Percentiles rank a stretch among this genome's conserved stretches.
Evolutionary conservation across 352 stramenopile genomes (phyloP).

Genomic region (Globisporangium nunn): DNA sequence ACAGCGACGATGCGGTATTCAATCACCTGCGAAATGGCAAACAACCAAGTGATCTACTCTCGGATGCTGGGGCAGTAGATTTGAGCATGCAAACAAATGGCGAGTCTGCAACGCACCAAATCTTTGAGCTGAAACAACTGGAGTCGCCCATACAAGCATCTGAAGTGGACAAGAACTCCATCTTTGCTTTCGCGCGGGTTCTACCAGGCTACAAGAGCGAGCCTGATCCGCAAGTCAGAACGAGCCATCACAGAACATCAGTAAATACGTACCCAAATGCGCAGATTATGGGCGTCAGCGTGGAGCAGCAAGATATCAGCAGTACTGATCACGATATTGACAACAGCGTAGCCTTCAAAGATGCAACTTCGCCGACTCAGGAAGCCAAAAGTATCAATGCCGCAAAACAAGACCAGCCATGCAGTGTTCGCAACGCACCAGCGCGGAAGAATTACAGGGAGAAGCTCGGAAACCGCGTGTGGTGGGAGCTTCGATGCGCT

Average conservation of each 20-base stretch:
- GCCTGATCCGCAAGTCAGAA: no score
- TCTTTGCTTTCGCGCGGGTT: background rate
- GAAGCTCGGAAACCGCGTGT: slow-evolving; percentile 55
- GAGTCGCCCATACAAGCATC: background rate
- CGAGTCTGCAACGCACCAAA: background rate
- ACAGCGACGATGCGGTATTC: background rate
- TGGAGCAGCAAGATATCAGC: background rate
- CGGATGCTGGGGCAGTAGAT: background rate
- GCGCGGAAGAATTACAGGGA: slow-evolving; percentile 19
- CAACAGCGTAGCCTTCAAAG: background rate
- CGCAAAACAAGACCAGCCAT: background rate
- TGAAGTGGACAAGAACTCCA: background rate
- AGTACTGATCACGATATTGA: background rate
- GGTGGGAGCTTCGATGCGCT: slow-evolving; percentile 63
- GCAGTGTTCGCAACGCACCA: background rate
- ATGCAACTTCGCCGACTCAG: background rate
- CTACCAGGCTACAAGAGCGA: background rate
- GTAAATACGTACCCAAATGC: background rate
- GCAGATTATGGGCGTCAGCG: background rate
- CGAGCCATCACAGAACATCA: background rate
- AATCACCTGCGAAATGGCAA: background rate
- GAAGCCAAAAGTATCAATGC: background rate
- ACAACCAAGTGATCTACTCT: background rate
- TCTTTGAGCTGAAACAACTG: background rate
- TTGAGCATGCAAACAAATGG: background rate